phyloP scores from a whole-genome alignment of 1,284 basidiomycete genomes.

The Sporisorium exsertum region DNA sequence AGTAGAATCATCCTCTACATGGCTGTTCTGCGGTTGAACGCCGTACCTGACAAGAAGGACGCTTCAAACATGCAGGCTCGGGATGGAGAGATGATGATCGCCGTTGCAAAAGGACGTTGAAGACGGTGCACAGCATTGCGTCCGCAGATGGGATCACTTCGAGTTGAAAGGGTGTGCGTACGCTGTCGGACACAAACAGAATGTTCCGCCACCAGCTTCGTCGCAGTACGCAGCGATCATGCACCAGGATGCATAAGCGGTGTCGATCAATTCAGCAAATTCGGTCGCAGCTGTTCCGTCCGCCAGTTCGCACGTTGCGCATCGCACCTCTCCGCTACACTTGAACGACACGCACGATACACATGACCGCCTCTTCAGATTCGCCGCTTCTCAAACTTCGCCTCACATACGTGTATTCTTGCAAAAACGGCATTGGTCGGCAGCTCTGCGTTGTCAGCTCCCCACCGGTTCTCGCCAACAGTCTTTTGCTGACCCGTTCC shows the following conservation, averaged over 20 bases:
- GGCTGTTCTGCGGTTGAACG: background rate
- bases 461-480: background rate
- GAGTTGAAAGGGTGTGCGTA: background rate
- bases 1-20: background rate
- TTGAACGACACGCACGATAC: background rate
- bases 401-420: too few relatives aligned
- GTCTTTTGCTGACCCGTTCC: constrained; percentile 5
- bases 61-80: background rate
- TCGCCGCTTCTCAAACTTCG: too few relatives aligned
- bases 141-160: background rate
- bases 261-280: background rate
- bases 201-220: background rate
- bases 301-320: background rate
- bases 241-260: background rate
- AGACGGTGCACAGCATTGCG: background rate
- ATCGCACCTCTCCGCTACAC: background rate
- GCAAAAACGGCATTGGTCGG: background rate
- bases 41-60: background rate
- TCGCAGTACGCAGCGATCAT: background rate
- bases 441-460: constrained; percentile 18
- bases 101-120: background rate
- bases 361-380: background rate
- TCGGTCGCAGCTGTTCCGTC: background rate
- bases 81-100: background rate
- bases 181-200: too few relatives aligned